Evolutionary conservation across 495 filamentous ascomycete genomes (phyloP).

Genomic region (Penicillium pulvis): DNA sequence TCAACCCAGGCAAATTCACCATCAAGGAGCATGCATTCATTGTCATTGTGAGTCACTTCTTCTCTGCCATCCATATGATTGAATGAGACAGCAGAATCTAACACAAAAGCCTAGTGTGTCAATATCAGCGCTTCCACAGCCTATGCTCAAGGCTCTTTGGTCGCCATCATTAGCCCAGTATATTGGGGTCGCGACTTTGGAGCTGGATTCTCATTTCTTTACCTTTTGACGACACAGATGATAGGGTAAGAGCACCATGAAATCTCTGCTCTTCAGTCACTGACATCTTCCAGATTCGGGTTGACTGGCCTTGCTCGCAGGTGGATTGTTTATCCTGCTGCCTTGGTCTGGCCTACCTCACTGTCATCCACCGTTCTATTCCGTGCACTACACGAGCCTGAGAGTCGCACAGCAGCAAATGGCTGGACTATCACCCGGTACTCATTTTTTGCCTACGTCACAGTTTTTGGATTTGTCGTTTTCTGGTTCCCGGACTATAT

Average conservation of each 20-base stretch:
- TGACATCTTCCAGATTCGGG: conserved; percentile 35
- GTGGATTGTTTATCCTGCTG: conserved; percentile 57
- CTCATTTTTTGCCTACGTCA: conserved; percentile 55
- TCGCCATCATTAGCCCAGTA: conserved; percentile 51
- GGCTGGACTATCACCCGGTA: conserved; percentile 59
- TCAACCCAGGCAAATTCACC: conserved; percentile 67
- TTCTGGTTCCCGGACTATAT: conserved; percentile 81
- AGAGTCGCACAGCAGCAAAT: conserved; percentile 46
- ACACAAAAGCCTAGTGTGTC: conserved; percentile 23
- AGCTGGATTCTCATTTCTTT: conserved; percentile 61
- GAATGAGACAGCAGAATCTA: neutral
- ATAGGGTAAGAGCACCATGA: conserved; percentile 48
- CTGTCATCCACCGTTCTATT: conserved; percentile 32
- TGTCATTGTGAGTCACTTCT: conserved; percentile 52
- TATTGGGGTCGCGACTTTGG: conserved; percentile 66
- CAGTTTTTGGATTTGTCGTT: conserved; percentile 47
- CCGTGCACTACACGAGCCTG: conserved; percentile 49
- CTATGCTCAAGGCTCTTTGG: conserved; percentile 62
- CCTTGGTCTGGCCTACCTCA: conserved; percentile 37
- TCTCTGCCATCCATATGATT: too few species aligned
- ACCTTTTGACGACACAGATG: conserved; percentile 64
- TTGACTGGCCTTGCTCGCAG: conserved; percentile 64
- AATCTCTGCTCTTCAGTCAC: neutral
- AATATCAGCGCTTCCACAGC: conserved; percentile 41
- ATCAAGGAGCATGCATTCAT: conserved; percentile 72